Evolutionary conservation across 1,139 yeast genomes (phyloP).

Genomic region (Suhomyces yuchorum): DNA sequence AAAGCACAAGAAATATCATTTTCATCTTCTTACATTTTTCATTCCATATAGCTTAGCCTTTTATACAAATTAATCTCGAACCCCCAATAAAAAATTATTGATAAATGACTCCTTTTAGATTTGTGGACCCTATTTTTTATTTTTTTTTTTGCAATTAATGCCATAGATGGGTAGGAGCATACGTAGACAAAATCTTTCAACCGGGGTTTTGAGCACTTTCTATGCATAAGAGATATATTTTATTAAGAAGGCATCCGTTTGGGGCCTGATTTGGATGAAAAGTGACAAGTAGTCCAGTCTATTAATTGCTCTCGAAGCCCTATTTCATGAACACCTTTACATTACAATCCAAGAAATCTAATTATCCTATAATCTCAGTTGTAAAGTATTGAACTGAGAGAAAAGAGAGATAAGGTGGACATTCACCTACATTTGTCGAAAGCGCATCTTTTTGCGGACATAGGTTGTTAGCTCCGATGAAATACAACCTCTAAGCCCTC

Average conservation of each 20-base stretch:
- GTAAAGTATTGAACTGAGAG: background rate
- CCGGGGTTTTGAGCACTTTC: background rate
- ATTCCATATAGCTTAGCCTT: background rate
- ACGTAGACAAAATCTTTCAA: background rate
- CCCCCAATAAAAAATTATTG: too few relatives aligned
- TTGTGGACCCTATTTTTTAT: background rate
- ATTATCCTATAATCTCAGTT: too few relatives aligned
- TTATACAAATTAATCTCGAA: background rate
- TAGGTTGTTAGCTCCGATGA: background rate
- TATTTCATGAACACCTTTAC: too few relatives aligned
- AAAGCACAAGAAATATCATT: constrained; percentile 12
- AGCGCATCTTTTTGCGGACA: background rate
- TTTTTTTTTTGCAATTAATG: background rate
- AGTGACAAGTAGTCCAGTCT: too few relatives aligned
- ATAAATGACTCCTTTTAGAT: background rate
- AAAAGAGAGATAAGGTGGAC: background rate
- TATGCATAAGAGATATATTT: background rate
- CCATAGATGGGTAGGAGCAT: background rate
- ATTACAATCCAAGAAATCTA: too few relatives aligned
- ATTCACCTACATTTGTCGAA: background rate
- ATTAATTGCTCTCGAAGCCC: too few relatives aligned
- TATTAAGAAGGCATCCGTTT: too few relatives aligned
- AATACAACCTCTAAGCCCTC: background rate
- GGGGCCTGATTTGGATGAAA: too few relatives aligned
- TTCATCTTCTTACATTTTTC: background rate